Evolutionary conservation across 805 yeast genomes (phyloP).

Genomic region (Lipomyces chichibuensis): DNA sequence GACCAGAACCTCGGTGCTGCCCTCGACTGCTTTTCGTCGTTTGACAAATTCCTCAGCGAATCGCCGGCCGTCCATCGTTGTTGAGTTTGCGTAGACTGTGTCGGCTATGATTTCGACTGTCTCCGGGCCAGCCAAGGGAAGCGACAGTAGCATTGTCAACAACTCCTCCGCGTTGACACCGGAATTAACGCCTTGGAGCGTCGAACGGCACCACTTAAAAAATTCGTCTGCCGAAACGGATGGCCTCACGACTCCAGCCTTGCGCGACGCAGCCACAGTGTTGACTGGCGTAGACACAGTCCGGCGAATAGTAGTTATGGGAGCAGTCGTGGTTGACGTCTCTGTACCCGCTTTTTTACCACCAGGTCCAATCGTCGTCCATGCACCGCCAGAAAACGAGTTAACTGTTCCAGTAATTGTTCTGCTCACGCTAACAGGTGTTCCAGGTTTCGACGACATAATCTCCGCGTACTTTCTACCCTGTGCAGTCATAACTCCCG

Average conservation of each 20-base stretch:
- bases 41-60: conserved; percentile 89
- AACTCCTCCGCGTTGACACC: conserved; percentile 75
- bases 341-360: conserved; percentile 61
- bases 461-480: conserved; percentile 29
- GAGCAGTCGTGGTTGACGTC: conserved; percentile 8
- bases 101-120: conserved; percentile 87
- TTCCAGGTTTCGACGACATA: conserved; percentile 12
- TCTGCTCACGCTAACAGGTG: conserved; percentile 3
- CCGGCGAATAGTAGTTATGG: conserved; percentile 10
- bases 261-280: conserved; percentile 7
- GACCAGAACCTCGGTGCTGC: conserved; percentile 47
- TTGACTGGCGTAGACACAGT: conserved; percentile 4
- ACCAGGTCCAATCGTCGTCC: conserved; percentile 59
- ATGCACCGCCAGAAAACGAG: conserved; percentile 31
- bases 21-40: conserved; percentile 73
- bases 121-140: conserved; percentile 70
- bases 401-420: conserved; percentile 21
- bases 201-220: conserved; percentile 47
- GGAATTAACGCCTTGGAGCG: conserved; percentile 59
- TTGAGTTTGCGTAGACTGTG: conserved; percentile 83
- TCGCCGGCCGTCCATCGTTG: conserved; percentile 91
- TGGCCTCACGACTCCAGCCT: conserved; percentile 17
- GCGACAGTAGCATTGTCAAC: conserved; percentile 73
- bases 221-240: conserved; percentile 44
- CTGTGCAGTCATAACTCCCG: conserved; percentile 23